A percentile compares a stretch with the other conserved stretches of the same genome.
Evolutionary conservation across 2,329 filamentous ascomycete species (phyloP).

Genomic region (Beauveria varroae): DNA sequence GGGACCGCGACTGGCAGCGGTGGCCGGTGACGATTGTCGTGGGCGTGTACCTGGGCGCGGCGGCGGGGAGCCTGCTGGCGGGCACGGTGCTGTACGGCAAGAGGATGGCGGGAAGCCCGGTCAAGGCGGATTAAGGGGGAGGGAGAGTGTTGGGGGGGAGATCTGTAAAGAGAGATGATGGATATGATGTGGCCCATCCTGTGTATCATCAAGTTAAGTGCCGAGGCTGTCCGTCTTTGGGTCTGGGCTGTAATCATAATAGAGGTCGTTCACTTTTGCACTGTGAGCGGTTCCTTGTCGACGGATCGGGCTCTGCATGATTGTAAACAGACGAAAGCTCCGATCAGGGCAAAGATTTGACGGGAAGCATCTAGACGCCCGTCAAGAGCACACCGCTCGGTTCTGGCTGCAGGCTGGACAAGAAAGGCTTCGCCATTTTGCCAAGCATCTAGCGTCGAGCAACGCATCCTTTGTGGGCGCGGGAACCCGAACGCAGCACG

Average conservation of each 20-base stretch:
- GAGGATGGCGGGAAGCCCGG: slow-evolving; percentile 24
- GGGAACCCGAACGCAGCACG: background rate
- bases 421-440: background rate
- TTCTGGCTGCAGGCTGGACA: background rate
- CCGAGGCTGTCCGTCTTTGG: background rate
- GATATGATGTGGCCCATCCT: background rate
- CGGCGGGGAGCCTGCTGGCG: slow-evolving; percentile 58
- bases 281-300: background rate
- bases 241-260: background rate
- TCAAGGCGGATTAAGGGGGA: slow-evolving; percentile 21
- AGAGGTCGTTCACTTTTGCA: background rate
- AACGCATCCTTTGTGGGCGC: background rate
- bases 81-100: slow-evolving; percentile 42
- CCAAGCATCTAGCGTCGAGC: background rate
- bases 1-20: slow-evolving; percentile 98
- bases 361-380: background rate
- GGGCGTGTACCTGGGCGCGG: slow-evolving; percentile 74
- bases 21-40: slow-evolving; percentile 90
- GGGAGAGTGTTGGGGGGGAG: background rate
- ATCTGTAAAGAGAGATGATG: background rate
- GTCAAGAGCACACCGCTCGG: background rate
- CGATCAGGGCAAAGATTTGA: background rate
- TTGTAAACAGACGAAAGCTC: too few relatives aligned
- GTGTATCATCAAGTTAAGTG: background rate
- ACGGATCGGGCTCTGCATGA: too few relatives aligned